Conservation (phyloP, 23 red algal genomes). For the Cyanidioschyzon merolae region DNA sequence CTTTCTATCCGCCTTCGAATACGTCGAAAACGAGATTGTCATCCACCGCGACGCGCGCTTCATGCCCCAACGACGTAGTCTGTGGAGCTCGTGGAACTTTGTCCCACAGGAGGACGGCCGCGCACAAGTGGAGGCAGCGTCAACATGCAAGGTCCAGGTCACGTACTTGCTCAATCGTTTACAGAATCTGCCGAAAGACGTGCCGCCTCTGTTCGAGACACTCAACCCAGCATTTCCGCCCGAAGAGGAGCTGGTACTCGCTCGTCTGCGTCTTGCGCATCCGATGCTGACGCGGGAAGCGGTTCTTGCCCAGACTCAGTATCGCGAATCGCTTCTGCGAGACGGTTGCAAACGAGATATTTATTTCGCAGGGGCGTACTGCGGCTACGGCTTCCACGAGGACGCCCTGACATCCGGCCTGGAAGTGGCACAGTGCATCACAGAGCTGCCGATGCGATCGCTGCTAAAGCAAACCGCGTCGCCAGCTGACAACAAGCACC, state of each 20-base stretch:
- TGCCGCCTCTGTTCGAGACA: conserved; percentile 80
- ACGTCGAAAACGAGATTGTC: conserved; percentile 36
- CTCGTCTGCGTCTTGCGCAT: conserved; percentile 46
- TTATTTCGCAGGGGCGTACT: conserved; percentile 85
- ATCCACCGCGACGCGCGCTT: conserved; percentile 59
- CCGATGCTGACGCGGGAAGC: conserved; percentile 60
- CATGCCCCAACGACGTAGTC: conserved; percentile 42
- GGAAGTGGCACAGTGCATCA: conserved; percentile 32
- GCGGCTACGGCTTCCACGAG: conserved; percentile 94
- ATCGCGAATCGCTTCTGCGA: conserved; percentile 47
- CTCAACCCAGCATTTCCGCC: conserved; percentile 68
- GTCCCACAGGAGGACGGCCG: conserved; percentile 9
- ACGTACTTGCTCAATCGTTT: conserved; percentile 84
- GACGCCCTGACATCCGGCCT: conserved; percentile 73
- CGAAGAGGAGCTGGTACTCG: conserved; percentile 38
- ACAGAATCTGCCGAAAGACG: conserved; percentile 44
- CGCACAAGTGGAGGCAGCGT: background rate
- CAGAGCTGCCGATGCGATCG: background rate
- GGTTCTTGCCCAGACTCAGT: conserved; percentile 27
- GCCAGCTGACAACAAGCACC: background rate
- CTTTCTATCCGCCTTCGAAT: conserved; percentile 52
- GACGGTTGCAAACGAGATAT: conserved; percentile 30
- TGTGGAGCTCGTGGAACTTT: conserved; percentile 95
- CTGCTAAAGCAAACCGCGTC: background rate
- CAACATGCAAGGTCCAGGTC: conserved; percentile 44